Evolutionary conservation across 495 filamentous ascomycete genomes (phyloP), one percentile per base, ranked within the genome.

Genomic region (Lindgomyces ingoldianus): DNA sequence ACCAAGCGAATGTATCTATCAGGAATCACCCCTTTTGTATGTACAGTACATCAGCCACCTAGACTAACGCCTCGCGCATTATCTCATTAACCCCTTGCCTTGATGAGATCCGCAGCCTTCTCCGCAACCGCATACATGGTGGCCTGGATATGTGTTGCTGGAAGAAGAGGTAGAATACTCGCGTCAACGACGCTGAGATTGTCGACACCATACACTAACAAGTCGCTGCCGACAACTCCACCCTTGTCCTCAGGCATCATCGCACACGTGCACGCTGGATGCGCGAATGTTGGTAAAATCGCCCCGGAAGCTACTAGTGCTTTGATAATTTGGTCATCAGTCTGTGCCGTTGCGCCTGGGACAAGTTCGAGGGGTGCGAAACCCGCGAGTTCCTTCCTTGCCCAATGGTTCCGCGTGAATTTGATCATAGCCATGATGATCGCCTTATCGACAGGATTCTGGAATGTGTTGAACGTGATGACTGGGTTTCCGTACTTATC

Each of bases 91-190:
- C 6, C 50, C 25, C 54, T 61, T 16, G 29, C 42, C 26, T 66
- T 60, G 26, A 66, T 66, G 2, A 60, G 8, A 52, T 66, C 62
- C 10, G 55, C 56, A 1, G 55, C 62, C 30, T 60, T 66, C 56
- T 66, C 62, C 12, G 30, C 62, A 60, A 66, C 62, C 18, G 55
- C 65, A 51, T 70, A 70, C 10, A 71, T 56, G 18, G 60, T 71
- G 1, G 60, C 45, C 30, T 47, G 57, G 54, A 65, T 53, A 36
- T 56, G 55, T 14, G 36, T 27, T 6, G 24, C 41, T n/a, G 60
- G 60, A 41, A 68, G 60, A 14, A 69, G 46, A 19, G 69, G 69
- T 14, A 70, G 14, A 24, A 72, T 59, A 29, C 55, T 62, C 12
- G 70, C 68, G 55, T 70, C 70, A 2, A 68, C 61, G 6, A 65